Conservation (phyloP, 2,329 filamentous ascomycete genomes). For the Exophiala xenobiotica region DNA sequence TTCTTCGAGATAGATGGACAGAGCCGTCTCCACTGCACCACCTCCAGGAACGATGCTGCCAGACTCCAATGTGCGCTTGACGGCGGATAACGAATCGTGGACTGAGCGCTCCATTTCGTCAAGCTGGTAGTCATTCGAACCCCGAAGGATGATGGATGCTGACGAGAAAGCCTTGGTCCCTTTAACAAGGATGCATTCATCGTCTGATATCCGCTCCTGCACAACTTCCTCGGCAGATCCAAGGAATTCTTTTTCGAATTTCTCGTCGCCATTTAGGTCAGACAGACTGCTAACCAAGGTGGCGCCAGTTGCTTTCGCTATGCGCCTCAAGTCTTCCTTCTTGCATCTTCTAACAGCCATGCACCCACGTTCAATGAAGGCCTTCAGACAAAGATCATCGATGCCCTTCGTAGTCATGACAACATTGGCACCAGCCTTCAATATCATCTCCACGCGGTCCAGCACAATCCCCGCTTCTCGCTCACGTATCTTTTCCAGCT, state of each 20-base stretch:
- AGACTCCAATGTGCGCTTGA: constrained; percentile 95
- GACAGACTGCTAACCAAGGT: constrained; percentile 91
- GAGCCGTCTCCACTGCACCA: constrained; percentile 94
- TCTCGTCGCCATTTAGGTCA: constrained; percentile 95
- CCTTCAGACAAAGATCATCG: constrained; percentile 90
- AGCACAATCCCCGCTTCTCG: constrained; percentile 90
- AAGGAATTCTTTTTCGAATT: constrained; percentile 85
- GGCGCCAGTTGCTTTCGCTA: constrained; percentile 92
- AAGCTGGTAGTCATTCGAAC: constrained; percentile 91
- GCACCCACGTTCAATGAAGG: constrained; percentile 88
- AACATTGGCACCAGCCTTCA: constrained; percentile 96
- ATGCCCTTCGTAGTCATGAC: constrained; percentile 97
- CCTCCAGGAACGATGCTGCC: constrained; percentile 95
- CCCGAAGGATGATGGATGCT: constrained; percentile 92
- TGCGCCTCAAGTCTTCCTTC: constrained; percentile 95
- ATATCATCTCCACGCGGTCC: constrained; percentile 93
- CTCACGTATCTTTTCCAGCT: constrained; percentile 94
- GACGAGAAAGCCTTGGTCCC: constrained; percentile 92
- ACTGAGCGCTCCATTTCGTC: constrained; percentile 99
- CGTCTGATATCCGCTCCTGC: constrained; percentile 98
- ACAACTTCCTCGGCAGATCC: constrained; percentile 91
- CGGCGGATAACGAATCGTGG: constrained; percentile 92
- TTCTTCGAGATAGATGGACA: constrained; percentile 98
- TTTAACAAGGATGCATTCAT: constrained; percentile 96
- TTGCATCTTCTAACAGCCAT: constrained; percentile 97